A percentile compares a stretch with the other conserved stretches of the same genome.
phyloP scores from a whole-genome alignment of 202 grass and related monocot species.

The Schoenoplectus tabernaemontani region DNA sequence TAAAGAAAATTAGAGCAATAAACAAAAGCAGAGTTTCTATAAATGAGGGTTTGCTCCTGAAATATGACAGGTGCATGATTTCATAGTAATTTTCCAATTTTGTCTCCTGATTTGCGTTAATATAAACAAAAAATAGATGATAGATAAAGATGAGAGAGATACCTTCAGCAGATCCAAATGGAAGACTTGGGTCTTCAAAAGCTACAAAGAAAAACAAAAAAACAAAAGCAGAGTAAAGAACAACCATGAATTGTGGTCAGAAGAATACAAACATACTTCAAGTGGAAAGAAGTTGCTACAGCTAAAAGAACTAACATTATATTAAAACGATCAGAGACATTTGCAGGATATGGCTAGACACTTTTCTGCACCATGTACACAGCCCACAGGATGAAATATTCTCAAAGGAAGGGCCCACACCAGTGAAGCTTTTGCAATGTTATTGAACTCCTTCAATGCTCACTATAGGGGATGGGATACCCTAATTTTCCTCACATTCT shows the following conservation, averaged over 20 bases:
- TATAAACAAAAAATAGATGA: neutral
- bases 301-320: neutral
- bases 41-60: neutral
- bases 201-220: constrained; percentile 33
- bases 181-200: constrained; percentile 84
- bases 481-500: neutral
- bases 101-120: neutral
- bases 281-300: neutral
- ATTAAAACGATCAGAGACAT: neutral
- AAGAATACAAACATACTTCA: constrained; percentile 49
- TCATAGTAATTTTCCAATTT: neutral
- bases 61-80: neutral
- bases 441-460: neutral
- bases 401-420: neutral
- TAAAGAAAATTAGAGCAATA: constrained; percentile 32
- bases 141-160: constrained; percentile 13
- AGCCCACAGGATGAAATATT: neutral
- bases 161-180: constrained; percentile 89
- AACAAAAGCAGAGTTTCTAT: neutral
- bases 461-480: neutral
- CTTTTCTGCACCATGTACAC: neutral
- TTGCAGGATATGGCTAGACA: neutral
- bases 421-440: neutral
- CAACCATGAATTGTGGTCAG: constrained; percentile 44
- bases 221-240: constrained; percentile 1